Evolutionary conservation across 371 early-diverging fungal genomes (phyloP), one percentile per base, ranked within the genome.

Genomic region (Gilbertella persicaria): DNA sequence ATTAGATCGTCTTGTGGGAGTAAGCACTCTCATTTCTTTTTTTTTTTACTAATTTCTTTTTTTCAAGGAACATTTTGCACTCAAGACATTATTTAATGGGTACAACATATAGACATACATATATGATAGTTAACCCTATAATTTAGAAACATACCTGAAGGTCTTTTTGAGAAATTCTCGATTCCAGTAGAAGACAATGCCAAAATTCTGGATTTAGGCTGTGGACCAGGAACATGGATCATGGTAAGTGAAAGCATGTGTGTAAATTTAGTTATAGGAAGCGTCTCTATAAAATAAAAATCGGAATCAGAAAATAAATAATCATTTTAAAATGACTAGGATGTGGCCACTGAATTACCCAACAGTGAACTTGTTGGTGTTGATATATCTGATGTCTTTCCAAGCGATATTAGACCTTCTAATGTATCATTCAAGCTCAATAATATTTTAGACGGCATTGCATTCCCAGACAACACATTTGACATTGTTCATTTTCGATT

Each of bases 401-500:
- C 84, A 1, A 62, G 52, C n/a, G 60, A 63, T 2, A 78, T 74
- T 44, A 52, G 67, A 46, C 80, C 80, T 5, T 61, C 61, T 12
- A 80, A 80, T 33, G 74, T 74, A 12, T 30, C 48, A 19, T 80
- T 80, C 30, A 37, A 62, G 20, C 40, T 66, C 9, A 75, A 62
- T 19, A 78, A 85, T 49, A 61, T 78, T 0, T 42, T 76, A 25
- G 73, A 80, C 20, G 62, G 78, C 2, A 58, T 85, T 20, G 72
- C 78, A 7, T 85, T 81, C 45, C 67, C 73, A 7, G 80, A 83
- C 45, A 68, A 80, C 28, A 69, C 75, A 2, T 83, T 85, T 54
- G 86, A 85, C 52, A 67, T 82, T 53, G 70, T 82, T 12, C 71
- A 81, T 43, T 64, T 83, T 43, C 66, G 83, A 24, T 72, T 83